phyloP scores from a whole-genome alignment of 2,329 filamentous ascomycete species.

The Chlorencoelia australis region DNA sequence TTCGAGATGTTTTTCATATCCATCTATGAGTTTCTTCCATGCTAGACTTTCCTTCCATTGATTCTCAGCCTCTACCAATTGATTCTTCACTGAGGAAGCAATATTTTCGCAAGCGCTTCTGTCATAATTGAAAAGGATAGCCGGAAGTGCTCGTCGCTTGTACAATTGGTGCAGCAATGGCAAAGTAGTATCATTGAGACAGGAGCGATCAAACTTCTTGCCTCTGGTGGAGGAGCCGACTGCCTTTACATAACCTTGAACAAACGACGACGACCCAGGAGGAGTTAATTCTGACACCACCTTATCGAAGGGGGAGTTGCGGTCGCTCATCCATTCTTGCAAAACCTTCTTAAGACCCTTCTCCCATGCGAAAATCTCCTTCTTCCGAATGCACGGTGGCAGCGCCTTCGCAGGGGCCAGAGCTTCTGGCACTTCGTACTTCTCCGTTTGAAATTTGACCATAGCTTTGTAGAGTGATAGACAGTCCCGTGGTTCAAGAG shows the following conservation, averaged over 20 bases:
- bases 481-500: slow-evolving; percentile 62
- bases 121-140: slow-evolving; percentile 71
- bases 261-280: slow-evolving; percentile 6
- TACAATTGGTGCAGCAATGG: slow-evolving; percentile 52
- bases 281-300: slow-evolving; percentile 37
- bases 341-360: slow-evolving; percentile 47
- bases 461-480: slow-evolving; percentile 55
- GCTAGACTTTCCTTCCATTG: slow-evolving; percentile 44
- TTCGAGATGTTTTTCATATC: slow-evolving; percentile 48
- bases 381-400: slow-evolving; percentile 48
- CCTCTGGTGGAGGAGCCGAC: slow-evolving; percentile 13
- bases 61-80: slow-evolving; percentile 44
- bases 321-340: slow-evolving; percentile 47
- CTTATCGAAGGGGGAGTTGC: slow-evolving; percentile 32
- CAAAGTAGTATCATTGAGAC: slow-evolving; percentile 38
- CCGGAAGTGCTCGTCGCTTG: slow-evolving; percentile 55
- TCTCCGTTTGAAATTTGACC: slow-evolving; percentile 42
- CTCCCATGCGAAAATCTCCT: slow-evolving; percentile 58
- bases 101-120: slow-evolving; percentile 53
- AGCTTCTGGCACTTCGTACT: slow-evolving; percentile 38
- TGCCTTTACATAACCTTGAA: too few species aligned
- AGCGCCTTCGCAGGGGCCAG: slow-evolving; percentile 41
- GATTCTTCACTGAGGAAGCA: slow-evolving; percentile 37
- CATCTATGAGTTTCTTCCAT: slow-evolving; percentile 51
- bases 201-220: slow-evolving; percentile 19